A percentile compares a stretch with the other conserved stretches of the same genome.
Conservation (phyloP, 495 filamentous ascomycete species). For the Evernia prunastri region DNA sequence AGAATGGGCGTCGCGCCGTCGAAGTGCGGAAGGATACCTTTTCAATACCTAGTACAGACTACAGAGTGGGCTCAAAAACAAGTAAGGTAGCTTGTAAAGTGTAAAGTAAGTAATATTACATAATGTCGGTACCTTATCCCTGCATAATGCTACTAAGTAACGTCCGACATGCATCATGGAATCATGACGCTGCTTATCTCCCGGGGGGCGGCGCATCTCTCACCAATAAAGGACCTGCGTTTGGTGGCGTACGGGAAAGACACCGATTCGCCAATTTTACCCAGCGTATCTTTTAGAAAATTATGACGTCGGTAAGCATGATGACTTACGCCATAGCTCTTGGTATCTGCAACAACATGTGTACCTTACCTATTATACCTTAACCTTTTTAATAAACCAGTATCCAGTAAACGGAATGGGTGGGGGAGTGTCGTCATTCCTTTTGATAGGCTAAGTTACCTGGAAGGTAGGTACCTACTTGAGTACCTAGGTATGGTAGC, state of each 20-base stretch:
- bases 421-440: background rate
- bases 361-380: too few species aligned
- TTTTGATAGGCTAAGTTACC: background rate
- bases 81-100: too few species aligned
- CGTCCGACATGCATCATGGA: background rate
- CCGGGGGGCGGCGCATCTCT: constrained; percentile 18
- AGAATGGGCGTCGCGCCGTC: background rate
- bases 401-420: too few species aligned
- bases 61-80: too few species aligned
- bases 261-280: constrained; percentile 14
- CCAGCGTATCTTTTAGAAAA: background rate
- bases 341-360: background rate
- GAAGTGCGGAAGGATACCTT: background rate
- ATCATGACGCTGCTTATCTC: constrained; percentile 27
- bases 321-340: constrained; percentile 16
- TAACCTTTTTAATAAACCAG: too few species aligned
- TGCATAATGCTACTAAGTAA: background rate
- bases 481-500: background rate
- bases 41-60: too few species aligned
- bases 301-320: too few species aligned
- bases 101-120: too few species aligned
- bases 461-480: background rate
- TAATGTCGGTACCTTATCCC: constrained; percentile 5
- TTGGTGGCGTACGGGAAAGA: constrained; percentile 25
- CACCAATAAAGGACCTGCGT: constrained; percentile 18